Conservation (phyloP, 805 yeast species). For the Blastobotrys americana region DNA sequence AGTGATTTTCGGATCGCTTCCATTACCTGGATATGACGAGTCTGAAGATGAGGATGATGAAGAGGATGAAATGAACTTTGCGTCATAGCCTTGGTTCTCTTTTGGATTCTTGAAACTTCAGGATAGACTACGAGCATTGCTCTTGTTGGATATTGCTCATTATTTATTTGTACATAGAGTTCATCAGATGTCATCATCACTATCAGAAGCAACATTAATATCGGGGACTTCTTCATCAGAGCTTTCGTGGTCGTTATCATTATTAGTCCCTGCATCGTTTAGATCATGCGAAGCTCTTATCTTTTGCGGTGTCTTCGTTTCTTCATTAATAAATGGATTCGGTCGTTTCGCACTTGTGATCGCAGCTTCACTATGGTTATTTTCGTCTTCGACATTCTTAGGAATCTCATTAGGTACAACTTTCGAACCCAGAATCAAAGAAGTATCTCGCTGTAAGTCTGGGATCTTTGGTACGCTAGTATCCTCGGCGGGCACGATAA, state of each 20-base stretch:
- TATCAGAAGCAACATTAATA: slow-evolving; percentile 37
- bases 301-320: not conserved
- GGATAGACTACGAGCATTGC: too few relatives aligned
- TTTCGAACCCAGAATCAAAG: not conserved
- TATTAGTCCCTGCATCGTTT: slow-evolving; percentile 4
- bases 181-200: slow-evolving; percentile 26
- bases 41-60: not conserved
- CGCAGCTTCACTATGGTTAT: too few relatives aligned
- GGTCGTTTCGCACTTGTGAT: slow-evolving; percentile 10
- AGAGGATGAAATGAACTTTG: not conserved
- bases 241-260: slow-evolving; percentile 4
- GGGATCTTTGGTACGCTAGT: too few relatives aligned
- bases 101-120: too few relatives aligned
- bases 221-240: slow-evolving; percentile 48
- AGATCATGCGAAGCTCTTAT: not conserved
- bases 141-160: not conserved
- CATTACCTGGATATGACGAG: not conserved
- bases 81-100: not conserved
- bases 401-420: not conserved
- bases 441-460: too few relatives aligned
- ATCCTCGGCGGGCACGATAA: too few relatives aligned
- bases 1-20: too few relatives aligned
- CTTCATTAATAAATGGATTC: not conserved
- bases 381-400: too few relatives aligned
- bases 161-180: not conserved